phyloP scores from a whole-genome alignment of 148 eudicot genomes.

The Diospyros kaki region DNA sequence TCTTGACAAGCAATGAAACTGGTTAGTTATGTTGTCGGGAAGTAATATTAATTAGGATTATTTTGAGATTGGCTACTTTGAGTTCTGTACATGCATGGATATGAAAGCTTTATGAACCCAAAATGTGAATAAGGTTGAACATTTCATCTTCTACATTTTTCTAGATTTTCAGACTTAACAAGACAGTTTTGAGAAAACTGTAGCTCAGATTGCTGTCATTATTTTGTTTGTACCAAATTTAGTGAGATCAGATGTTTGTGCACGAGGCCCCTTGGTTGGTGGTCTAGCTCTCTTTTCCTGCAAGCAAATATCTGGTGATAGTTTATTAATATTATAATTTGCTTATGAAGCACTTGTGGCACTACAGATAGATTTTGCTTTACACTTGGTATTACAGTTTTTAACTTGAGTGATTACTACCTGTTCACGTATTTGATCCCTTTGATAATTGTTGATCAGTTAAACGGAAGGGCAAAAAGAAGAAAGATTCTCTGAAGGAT shows the following conservation, averaged over 20 bases:
- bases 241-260: neutral
- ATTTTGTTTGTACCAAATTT: neutral
- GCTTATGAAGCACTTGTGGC: conserved; percentile 4
- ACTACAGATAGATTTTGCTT: neutral
- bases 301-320: conserved; percentile 1
- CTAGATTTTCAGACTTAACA: conserved; percentile 2
- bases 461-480: conserved; percentile 84
- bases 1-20: conserved; percentile 47
- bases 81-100: neutral
- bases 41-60: neutral
- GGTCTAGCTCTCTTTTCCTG: conserved; percentile 10
- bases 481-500: conserved; percentile 67
- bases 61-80: conserved; percentile 5
- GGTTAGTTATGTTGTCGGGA: conserved; percentile 39
- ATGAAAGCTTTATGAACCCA: neutral
- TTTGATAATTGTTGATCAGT: conserved; percentile 33
- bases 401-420: conserved; percentile 5
- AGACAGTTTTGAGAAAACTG: neutral
- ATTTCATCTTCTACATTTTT: neutral
- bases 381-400: neutral
- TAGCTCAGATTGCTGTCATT: neutral
- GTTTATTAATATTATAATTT: neutral
- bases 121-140: no score
- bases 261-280: neutral
- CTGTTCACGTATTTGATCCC: neutral